Evolutionary conservation across 2,329 filamentous ascomycete species (phyloP), one percentile per base, ranked within the genome.

Genomic region (Fusarium nodosum): DNA sequence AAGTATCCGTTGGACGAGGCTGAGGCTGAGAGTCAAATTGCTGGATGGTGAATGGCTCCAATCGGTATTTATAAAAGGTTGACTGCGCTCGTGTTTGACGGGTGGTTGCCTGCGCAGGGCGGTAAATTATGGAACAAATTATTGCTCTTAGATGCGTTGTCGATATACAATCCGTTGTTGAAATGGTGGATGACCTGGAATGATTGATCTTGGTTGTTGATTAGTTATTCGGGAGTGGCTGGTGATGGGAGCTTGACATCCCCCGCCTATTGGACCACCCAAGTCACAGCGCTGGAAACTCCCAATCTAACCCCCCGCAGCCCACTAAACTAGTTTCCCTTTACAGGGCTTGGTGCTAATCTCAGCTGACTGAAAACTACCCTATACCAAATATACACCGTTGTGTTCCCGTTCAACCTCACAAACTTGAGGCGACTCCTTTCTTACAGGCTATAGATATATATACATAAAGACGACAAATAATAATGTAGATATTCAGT

Each of bases 21-120:
- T 62, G 44, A 69, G 66, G 67, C 67, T 64, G 58, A 60, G 45
- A 54, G 42, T 55, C 42, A 48, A 63, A 28, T 53, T 57, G 26
- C 50, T 63, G 44, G 6, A 20, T 22, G 53, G 46, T 64, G 47
- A 70, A 54, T 66, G 54, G 44, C 51, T 54, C 33, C 28, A 30
- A 26, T 28, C 24, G 20, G 48, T 47, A 65, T 55, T 39, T 44
- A 53, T 42, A 53, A 34, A 39, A 50, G 50, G 33, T 36, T 69
- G 52, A 20, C 39, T 45, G 26, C 34, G 34, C 28, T 48, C 22
- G 22, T 28, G 34, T 54, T 47, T 67, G 47, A 45, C 39, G 63
- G 63, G 46, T 13, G 5, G 36, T 38, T 34, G n/a, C 11, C 34
- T 33, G 51, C 22, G 24, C 18, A 15, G 22, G 31, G 18, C 12